Conservation (phyloP, 257 asterid species). For the Solanum chmielewskii region DNA sequence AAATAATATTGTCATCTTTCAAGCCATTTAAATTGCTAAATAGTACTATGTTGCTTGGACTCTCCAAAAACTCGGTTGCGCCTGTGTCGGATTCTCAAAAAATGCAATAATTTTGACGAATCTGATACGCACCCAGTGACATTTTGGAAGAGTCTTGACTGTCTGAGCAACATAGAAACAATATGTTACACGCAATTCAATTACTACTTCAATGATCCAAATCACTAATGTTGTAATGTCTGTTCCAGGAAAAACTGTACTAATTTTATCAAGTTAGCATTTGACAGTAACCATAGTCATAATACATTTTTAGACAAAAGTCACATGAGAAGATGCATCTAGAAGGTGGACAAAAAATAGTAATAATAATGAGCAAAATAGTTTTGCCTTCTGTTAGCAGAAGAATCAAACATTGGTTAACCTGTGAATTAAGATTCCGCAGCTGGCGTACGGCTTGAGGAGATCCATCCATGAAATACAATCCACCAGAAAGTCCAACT, state of each 20-base stretch:
- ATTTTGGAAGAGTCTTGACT: background rate
- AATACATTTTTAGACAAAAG: background rate
- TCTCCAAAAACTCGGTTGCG: background rate
- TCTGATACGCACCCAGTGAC: background rate
- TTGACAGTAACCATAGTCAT: background rate
- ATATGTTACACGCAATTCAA: background rate
- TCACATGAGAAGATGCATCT: background rate
- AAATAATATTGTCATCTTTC: background rate
- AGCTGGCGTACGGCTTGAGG: conserved; percentile 87
- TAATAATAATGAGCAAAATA: background rate
- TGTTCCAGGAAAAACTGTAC: background rate
- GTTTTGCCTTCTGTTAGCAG: background rate
- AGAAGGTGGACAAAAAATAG: background rate
- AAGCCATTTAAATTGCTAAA: background rate
- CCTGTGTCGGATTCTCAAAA: background rate
- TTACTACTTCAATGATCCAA: background rate
- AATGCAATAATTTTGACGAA: too few species aligned
- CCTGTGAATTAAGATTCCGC: conserved; percentile 75
- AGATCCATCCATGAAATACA: conserved; percentile 90
- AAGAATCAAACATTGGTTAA: conserved; percentile 6
- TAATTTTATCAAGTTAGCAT: background rate
- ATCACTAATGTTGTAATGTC: background rate
- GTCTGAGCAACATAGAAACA: background rate
- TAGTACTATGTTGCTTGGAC: background rate
- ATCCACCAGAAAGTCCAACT: conserved; percentile 86